A percentile compares a stretch with the other conserved stretches of the same genome.
Conservation (phyloP, 2,329 filamentous ascomycete species). For the Zymoseptoria tritici region DNA sequence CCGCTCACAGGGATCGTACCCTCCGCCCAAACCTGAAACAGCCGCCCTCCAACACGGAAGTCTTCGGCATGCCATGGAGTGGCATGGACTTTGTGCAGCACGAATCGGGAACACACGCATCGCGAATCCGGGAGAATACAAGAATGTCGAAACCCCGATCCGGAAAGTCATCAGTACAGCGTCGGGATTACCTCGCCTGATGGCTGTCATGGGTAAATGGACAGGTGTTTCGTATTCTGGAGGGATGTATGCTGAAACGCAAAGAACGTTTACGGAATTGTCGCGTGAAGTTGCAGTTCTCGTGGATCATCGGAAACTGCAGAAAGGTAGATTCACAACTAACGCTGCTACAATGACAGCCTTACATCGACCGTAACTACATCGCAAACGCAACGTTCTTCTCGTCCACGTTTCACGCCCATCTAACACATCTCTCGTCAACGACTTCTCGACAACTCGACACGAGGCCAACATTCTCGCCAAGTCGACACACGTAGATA, state of each 20-base stretch:
- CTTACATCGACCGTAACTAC: no score
- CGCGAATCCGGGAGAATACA: neutral
- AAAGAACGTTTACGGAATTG: neutral
- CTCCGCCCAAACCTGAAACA: neutral
- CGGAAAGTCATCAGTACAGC: neutral
- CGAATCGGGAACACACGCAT: neutral
- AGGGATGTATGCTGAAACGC: neutral
- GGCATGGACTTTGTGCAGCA: neutral
- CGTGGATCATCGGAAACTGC: neutral
- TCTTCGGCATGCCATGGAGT: neutral
- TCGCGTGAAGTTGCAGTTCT: neutral
- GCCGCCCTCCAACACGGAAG: neutral
- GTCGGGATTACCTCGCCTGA: neutral
- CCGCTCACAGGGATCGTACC: no score
- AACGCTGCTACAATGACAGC: no score
- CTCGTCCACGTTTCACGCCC: no score
- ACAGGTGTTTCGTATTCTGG: neutral
- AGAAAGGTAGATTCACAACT: no score
- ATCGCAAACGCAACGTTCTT: no score
- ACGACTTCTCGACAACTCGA: no score
- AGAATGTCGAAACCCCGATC: neutral
- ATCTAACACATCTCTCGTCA: no score
- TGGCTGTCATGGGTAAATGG: neutral
- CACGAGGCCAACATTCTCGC: no score
- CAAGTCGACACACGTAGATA: no score